Evolutionary conservation across 352 stramenopile species (phyloP), one percentile per base, ranked within the genome.

Genomic region (Phytophthora capsici): DNA sequence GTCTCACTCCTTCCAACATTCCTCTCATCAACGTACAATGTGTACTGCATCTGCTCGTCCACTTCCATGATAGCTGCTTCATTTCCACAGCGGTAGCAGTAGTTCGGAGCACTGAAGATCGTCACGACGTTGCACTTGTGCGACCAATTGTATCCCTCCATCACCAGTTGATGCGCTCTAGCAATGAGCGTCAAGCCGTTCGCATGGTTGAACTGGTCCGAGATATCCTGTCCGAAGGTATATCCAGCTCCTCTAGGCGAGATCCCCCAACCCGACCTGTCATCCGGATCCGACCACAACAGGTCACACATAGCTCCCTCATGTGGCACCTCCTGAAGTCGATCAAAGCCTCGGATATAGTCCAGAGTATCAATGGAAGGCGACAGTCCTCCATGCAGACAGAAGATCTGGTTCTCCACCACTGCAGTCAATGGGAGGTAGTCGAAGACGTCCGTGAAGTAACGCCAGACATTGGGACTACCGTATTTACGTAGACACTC

Each of bases 351-450:
- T 57, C 98, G 98, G 71, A 99, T 98, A 77, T 99, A 96, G 57
- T 91, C 78, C 51, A 91, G 69, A 86, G 78, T 94, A 85, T 64
- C 87, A 44, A 99, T 85, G 62, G 99, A 97, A 3, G 97, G 98
- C 54, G 90, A 99, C 17, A 99, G 74, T 7, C 96, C 95, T 28
- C 98, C 98, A 73, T 99, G 98, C 79, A 99, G 99, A 77, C 98
- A 99, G 66, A 99, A 98, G 66, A 99, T 99, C 77, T 99, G 99
- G 66, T 99, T 97, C 66, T 99, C 98, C 45, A 99, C 97, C 49
- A 99, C 96, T 0, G 98, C 98, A 4, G 97, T 96, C 25, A 99
- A 96, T 1, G 98, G 97, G 16, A 99, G 72, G 53, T 82, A 94
- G 72, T 88, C 88, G 83, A 97, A 98, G 47, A 91, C 90, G 68